Evolutionary conservation across 306 rosid genomes (phyloP), one percentile per base, ranked within the genome.

Genomic region (Castanea mollissima): DNA sequence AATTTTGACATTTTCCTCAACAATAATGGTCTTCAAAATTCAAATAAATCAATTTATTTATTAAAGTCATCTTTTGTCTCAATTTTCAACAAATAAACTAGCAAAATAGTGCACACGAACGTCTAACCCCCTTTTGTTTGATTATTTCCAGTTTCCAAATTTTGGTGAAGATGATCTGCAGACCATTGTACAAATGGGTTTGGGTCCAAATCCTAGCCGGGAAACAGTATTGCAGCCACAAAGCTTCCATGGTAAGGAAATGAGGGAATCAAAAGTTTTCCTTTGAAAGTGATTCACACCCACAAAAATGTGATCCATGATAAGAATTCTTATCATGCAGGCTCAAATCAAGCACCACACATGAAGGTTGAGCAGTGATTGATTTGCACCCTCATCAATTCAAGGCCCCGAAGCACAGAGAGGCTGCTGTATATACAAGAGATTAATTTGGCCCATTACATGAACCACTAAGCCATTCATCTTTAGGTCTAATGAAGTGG

Each of bases 111-210:
- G 12, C 46, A 41, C 46, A 8, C 3, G 12, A 2, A 41, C 15
- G 6, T 69, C 56, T 62, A 18, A 55, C 1, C 55, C 73, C 54
- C 25, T 2, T 69, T 74, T 71, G 68, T 41, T 51, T 18, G 73
- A 19, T 68, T 73, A 46, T 68, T 73, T 63, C 19, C 90, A 93
- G 98, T 89, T 51, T 86, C 91, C 92, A 82, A 76, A 85, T 55
- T 91, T 93, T 73, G 88, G 83, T 71, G 99, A 91, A 80, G 99
- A 95, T 49, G 98, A 93, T 23, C 89, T 95, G 29, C 87, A 92
- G 79, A 88, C 86, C 73, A 87, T 95, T 80, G 99, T 95, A 65
- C 97, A 95, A 31, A 95, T 93, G 99, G 96, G 99, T 5, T 85
- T 86, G 76, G 87, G 91, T 77, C 97, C 90, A 86, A 88, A 79